Base-by-base conservation (phyloP, 306 rosid genomes). In the Pachyrhizus erosus region DNA sequence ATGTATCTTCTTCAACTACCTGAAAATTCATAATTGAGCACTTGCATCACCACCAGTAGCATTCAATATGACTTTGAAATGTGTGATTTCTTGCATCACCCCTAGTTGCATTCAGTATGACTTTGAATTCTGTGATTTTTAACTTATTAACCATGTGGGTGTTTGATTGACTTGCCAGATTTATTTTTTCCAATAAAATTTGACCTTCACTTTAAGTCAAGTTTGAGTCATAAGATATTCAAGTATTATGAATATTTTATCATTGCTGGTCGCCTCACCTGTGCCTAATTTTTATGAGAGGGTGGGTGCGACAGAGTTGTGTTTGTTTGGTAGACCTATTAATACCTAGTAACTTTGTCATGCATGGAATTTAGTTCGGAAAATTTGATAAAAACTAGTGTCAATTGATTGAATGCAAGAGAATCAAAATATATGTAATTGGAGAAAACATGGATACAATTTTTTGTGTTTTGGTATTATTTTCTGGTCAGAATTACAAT, bases 1-100 rank as follows among this genome's bases (percentile, higher is more conserved):
- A 87, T 45, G 48, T 82, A 76, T 85, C 91, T 85, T 96, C 96
- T 77, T 91, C 90, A 73, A 89, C 80, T 0, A 89, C 97, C 95
- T 96, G 80, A 20, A 73, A 49, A 27, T 61, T 43, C 40, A 61
- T 61, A 61, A 61, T 61, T 58, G 34, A 42, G 37, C 3, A 10
- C 7, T 39, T 34, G 27, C 51, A 67, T 67, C 18, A 31, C 17
- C 46, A 65, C 78, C 49, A 76, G 21, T 0, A 15, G 75, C 55
- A 62, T 69, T 81, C 4, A 81, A 49, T 80, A 51, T 76, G 18
- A n/a, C 82, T 57, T 85, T 61, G 83, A 39, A 48, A 37, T 76
- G 66, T 81, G 80, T 61, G 82, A 49, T 51, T 67, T 80, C 11
- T 65, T 2, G 42, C 46, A n/a, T 29, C 51, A 27, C n/a, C n/a